phyloP scores from a whole-genome alignment of 192 early-diverging fungal species.

The Obelidium mucronatum region DNA sequence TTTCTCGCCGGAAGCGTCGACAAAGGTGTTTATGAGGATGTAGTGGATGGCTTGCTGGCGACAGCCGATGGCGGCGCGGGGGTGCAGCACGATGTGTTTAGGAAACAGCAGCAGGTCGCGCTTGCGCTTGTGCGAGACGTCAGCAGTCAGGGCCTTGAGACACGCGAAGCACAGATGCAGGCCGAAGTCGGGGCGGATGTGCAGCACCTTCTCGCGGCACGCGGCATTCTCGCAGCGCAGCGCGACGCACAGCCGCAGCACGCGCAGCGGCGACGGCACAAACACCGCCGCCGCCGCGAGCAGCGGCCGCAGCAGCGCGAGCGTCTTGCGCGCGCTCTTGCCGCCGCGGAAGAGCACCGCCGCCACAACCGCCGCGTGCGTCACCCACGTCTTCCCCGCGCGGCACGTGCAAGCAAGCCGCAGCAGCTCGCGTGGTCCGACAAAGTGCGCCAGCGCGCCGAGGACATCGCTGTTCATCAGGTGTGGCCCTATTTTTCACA shows the following conservation, averaged over 20 bases:
- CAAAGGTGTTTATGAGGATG: neutral
- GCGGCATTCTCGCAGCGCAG: neutral
- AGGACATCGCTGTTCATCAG: too few species aligned
- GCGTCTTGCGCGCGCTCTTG: neutral
- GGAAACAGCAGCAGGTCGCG: neutral
- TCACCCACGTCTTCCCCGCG: too few species aligned
- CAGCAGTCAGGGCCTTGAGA: neutral
- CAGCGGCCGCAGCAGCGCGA: neutral
- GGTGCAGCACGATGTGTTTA: neutral
- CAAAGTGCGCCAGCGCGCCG: too few species aligned
- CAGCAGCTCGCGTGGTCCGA: too few species aligned
- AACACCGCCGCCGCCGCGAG: neutral
- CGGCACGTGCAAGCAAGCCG: too few species aligned
- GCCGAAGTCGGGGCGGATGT: slow-evolving; percentile 1
- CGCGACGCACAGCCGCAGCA: neutral
- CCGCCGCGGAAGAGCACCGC: neutral
- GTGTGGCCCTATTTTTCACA: too few species aligned
- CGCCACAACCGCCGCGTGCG: neutral
- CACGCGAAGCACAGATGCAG: neutral
- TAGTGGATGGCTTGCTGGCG: neutral
- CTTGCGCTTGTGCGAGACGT: slow-evolving; percentile 1
- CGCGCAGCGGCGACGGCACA: neutral
- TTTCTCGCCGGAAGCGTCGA: neutral
- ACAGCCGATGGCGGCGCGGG: neutral
- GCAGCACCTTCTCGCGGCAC: neutral